These are phyloP conservation scores for Hirschioporus abietinus DNA, from an alignment of 768 basidiomycete species.

Conservation along the genomic window DNA sequence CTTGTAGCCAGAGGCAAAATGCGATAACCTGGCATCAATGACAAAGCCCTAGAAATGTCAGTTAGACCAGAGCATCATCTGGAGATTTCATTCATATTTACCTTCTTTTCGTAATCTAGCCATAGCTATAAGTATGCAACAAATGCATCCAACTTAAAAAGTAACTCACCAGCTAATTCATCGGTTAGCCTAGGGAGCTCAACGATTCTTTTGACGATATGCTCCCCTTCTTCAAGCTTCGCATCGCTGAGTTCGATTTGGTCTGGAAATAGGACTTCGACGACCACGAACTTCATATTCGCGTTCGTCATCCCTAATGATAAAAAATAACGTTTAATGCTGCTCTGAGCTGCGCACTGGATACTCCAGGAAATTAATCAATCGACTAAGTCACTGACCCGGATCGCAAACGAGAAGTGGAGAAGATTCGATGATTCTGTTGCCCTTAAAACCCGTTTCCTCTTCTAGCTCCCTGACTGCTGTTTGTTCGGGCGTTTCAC, in stretches of 20 bases:
- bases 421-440: conserved; percentile 55
- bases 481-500: conserved; percentile 73
- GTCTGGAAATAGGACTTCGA: conserved; percentile 63
- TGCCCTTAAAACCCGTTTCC: conserved; percentile 84
- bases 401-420: conserved; percentile 66
- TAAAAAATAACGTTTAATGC: not conserved
- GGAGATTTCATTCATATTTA: conserved; percentile 21
- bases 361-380: not conserved
- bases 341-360: too few species aligned
- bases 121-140: conserved; percentile 6
- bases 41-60: conserved; percentile 36
- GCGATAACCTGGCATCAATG: conserved; percentile 73
- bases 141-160: not conserved
- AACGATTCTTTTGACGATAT: conserved; percentile 69
- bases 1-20: conserved; percentile 67
- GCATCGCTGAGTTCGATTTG: conserved; percentile 64
- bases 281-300: conserved; percentile 82
- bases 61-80: not conserved
- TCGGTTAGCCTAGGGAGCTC: conserved; percentile 57
- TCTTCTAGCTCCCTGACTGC: conserved; percentile 89
- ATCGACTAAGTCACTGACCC: conserved; percentile 35
- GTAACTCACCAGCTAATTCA: conserved; percentile 59
- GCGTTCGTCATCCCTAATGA: conserved; percentile 91
- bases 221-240: conserved; percentile 82
- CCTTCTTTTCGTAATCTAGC: conserved; percentile 56